These are phyloP conservation scores for Carex kokanica DNA, from an alignment of 176 grass and related monocot species.

Conservation along the genomic window DNA sequence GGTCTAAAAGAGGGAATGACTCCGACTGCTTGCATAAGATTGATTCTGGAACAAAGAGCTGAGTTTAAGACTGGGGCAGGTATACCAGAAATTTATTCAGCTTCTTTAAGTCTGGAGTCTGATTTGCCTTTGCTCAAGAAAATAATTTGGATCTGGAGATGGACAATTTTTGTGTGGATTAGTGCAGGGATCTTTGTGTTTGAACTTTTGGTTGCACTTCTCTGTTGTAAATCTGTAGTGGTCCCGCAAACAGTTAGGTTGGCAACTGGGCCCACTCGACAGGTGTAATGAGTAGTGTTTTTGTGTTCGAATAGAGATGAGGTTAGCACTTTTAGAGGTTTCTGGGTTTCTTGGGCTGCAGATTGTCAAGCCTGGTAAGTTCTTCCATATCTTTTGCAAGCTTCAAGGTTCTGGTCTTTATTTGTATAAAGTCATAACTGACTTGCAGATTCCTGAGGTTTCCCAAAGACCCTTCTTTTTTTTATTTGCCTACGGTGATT, in stretches of 20 bases:
- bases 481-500: not conserved
- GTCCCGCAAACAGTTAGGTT: constrained; percentile 43
- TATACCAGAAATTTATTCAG: constrained; percentile 79
- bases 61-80: constrained; percentile 63
- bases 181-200: constrained; percentile 64
- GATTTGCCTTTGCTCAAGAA: constrained; percentile 78
- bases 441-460: not conserved
- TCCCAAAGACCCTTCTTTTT: not conserved
- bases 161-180: constrained; percentile 86
- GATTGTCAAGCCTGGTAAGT: constrained; percentile 8
- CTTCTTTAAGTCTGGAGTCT: constrained; percentile 60
- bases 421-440: not conserved
- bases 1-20: constrained; percentile 49
- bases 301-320: constrained; percentile 1
- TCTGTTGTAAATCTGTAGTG: constrained; percentile 72
- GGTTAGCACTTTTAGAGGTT: not conserved
- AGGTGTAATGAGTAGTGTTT: not conserved
- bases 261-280: not conserved
- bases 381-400: not conserved
- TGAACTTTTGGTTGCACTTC: constrained; percentile 48
- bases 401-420: constrained; percentile 3
- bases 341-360: not conserved
- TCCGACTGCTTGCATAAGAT: constrained; percentile 53
- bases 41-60: constrained; percentile 76
- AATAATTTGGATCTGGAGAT: constrained; percentile 83